These are phyloP conservation scores for Talaromyces wortmannii DNA, from an alignment of 495 filamentous ascomycete species.

Conservation along the genomic window DNA sequence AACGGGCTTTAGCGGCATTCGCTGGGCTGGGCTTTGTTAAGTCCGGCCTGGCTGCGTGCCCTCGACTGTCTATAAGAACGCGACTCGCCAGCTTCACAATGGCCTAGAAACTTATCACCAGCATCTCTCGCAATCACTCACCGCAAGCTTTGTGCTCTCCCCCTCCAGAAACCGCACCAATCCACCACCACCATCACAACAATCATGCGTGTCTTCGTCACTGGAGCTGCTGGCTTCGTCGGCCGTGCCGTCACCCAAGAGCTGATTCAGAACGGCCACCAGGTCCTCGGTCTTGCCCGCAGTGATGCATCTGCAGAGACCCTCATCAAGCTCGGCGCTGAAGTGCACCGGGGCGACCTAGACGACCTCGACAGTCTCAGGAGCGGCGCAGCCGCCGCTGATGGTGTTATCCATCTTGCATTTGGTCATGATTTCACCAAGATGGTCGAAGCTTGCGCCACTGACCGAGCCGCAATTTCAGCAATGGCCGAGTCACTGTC, in stretches of 20 bases:
- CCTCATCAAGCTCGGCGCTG: conserved; percentile 22
- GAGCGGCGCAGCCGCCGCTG: conserved; percentile 19
- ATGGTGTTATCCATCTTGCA: conserved; percentile 31
- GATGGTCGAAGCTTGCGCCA: conserved; percentile 6
- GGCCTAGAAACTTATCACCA: too few species aligned
- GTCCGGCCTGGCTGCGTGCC: background rate
- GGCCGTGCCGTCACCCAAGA: conserved; percentile 20
- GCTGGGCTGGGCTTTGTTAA: background rate
- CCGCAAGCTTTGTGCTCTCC: background rate
- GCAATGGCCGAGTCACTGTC: conserved; percentile 25
- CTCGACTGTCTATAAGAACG: too few species aligned
- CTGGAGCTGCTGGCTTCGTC: conserved; percentile 36
- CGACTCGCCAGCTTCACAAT: too few species aligned
- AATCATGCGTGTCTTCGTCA: conserved; percentile 28
- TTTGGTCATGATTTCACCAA: conserved; percentile 9
- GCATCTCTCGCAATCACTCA: background rate
- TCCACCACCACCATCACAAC: background rate
- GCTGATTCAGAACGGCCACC: conserved; percentile 25
- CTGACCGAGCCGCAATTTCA: conserved; percentile 20
- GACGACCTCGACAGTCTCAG: conserved; percentile 21
- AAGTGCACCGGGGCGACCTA: conserved; percentile 26
- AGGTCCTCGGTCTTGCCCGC: conserved; percentile 28
- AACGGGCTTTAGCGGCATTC: background rate
- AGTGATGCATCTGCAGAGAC: conserved; percentile 19
- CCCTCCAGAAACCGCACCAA: background rate